Base-by-base conservation (phyloP, 2,329 filamentous ascomycete genomes). In the Aspergillus floridensis region DNA sequence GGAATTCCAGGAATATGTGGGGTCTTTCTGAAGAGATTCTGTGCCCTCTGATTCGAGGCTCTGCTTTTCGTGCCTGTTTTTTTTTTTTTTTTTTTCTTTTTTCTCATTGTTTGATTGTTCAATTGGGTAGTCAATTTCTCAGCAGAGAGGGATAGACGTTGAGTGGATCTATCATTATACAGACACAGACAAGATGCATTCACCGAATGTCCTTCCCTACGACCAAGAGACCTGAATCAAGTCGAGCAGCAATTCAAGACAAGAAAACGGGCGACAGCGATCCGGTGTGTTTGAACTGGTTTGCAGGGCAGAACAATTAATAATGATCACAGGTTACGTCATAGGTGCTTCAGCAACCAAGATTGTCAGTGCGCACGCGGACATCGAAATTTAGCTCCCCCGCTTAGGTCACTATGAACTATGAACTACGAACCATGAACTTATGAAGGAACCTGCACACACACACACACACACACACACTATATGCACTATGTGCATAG, bases 1-100 rank as follows among this genome's bases (percentile, higher is more conserved):
- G 59, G 57, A 54, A 38, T 26, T 59, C 56, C 57, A 62, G 59
- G 59, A 48, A 57, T 38, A 44, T 19, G 38, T 44, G 38, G 38
- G 38, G 38, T 7, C 38, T 44, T 35, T 12, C 6, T 44, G 14
- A 44, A 44, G 38, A 19, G 14, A n/a, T 19, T 44, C 16, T 44
- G 12, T 16, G 38, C 3, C 38, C 16, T 16, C 6, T 44, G 38
- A 44, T 44, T 44, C 5, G 38, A 44, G 0, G 16, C 2, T 19
- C 2, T 44, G 6, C 38, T 44, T 41, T 41, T 44, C 16, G 38
- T 22, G 21, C 2, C 41, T 49, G 49, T 41, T 11, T 24, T 31
- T 57, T 51, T 57, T 35, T 46, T 29, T 31, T 50, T 26, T 48
- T 55, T 19, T 24, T 49, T 56, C 38, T 8, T 49, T 49, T 38